These are phyloP conservation scores for Teunomyces pallodes DNA, from an alignment of 805 yeast species.

Conservation along the genomic window DNA sequence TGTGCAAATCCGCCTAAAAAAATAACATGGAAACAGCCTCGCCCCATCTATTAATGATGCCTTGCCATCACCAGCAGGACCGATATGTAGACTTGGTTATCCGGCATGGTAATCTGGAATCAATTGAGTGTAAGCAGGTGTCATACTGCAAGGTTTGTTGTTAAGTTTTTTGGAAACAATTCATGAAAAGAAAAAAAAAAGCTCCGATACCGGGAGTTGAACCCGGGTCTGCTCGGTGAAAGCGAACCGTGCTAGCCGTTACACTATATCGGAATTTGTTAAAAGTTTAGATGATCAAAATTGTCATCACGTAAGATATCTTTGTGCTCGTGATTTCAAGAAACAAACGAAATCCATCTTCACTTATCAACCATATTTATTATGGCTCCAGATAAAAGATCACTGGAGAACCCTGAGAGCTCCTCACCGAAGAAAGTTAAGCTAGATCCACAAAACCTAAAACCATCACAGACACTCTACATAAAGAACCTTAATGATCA, in stretches of 20 bases:
- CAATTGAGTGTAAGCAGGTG: too few species aligned
- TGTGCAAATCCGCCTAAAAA: not conserved
- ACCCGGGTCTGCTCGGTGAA: constrained; percentile 83
- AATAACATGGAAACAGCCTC: not conserved
- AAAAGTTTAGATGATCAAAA: not conserved
- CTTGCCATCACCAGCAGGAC: too few species aligned
- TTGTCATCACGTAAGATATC: not conserved
- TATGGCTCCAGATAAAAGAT: constrained; percentile 5
- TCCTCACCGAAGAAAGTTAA: constrained; percentile 8
- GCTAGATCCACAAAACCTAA: constrained; percentile 9
- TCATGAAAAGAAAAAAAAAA: constrained; percentile 6
- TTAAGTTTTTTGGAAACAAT: not conserved
- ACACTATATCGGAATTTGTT: constrained; percentile 62
- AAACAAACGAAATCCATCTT: not conserved
- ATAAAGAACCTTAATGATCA: constrained; percentile 59
- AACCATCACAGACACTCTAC: constrained; percentile 51
- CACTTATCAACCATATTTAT: not conserved
- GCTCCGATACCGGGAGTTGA: constrained; percentile 84
- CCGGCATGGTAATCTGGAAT: too few species aligned
- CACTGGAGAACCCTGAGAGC: not conserved
- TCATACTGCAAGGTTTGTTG: not conserved
- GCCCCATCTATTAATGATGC: too few species aligned
- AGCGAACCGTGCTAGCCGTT: constrained; percentile 82
- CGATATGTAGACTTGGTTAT: too few species aligned
- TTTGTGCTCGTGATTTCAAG: not conserved